Percentiles rank a stretch among this genome's conserved stretches.
These are phyloP conservation scores for Mortierella sp. DNA, from an alignment of 371 early-diverging fungal species.

Conservation along the genomic window DNA sequence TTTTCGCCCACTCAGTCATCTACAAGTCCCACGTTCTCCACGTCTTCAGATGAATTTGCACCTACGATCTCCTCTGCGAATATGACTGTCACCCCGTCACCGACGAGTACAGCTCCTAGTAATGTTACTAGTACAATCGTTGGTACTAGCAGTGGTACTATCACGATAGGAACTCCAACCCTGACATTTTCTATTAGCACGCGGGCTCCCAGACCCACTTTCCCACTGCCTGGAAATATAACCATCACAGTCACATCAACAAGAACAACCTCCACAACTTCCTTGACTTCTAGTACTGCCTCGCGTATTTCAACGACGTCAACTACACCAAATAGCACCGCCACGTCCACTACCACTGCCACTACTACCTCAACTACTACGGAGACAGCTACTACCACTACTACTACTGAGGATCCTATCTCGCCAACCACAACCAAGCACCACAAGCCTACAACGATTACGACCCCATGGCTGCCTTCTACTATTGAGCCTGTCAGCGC, in stretches of 20 bases:
- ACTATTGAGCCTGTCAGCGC: slow-evolving; percentile 39
- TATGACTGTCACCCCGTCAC: neutral
- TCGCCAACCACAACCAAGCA: slow-evolving; percentile 13
- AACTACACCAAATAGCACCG: neutral
- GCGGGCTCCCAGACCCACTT: neutral
- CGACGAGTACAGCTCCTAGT: neutral
- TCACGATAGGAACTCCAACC: neutral
- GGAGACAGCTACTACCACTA: neutral
- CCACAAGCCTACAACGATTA: slow-evolving; percentile 25
- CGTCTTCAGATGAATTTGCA: neutral
- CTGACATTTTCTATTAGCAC: neutral
- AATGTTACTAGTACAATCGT: neutral
- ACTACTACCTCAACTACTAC: neutral
- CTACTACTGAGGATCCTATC: slow-evolving; percentile 5
- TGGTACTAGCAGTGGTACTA: neutral
- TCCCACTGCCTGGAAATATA: neutral
- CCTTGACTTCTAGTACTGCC: neutral
- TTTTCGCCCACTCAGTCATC: neutral
- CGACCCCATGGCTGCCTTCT: slow-evolving; percentile 43
- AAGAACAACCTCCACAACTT: neutral
- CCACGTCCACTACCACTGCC: slow-evolving; percentile 3
- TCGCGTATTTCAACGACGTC: slow-evolving; percentile 1
- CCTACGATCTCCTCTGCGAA: neutral
- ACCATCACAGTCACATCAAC: slow-evolving; percentile 2
- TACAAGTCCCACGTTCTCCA: neutral